These are phyloP conservation scores for Solanum virginianum DNA, from an alignment of 257 asterid genomes.

Conservation along the genomic window DNA sequence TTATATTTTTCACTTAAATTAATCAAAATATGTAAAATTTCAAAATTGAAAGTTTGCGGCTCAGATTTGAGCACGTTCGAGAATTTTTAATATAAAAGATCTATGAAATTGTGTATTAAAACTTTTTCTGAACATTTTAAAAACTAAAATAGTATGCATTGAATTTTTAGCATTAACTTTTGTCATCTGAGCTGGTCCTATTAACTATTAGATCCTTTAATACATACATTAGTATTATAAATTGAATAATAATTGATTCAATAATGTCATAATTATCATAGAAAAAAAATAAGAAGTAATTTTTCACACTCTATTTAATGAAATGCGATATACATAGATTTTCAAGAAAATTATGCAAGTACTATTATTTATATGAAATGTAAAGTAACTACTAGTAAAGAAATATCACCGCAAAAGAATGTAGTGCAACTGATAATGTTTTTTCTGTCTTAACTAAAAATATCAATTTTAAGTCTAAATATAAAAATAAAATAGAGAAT, in stretches of 20 bases:
- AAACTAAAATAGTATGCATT: neutral
- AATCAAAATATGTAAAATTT: neutral
- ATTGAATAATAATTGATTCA: neutral
- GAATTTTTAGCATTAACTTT: neutral
- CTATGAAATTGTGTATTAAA: neutral
- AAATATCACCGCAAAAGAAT: too few species aligned
- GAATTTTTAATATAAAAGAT: too few species aligned
- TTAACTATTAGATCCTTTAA: neutral
- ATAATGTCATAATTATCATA: neutral
- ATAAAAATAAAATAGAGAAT: too few species aligned
- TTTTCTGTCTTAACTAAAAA: rapidly evolving
- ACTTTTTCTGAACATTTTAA: neutral
- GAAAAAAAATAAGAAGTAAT: too few species aligned
- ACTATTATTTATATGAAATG: neutral
- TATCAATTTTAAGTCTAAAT: neutral
- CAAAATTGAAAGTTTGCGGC: neutral
- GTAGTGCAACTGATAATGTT: neutral
- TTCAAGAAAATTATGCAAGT: neutral
- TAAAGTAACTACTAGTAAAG: neutral
- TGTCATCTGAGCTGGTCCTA: neutral
- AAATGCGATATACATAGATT: neutral
- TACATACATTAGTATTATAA: neutral
- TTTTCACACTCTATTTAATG: neutral
- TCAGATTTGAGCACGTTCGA: neutral
- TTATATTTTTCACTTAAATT: neutral